These are phyloP conservation scores for Nemania sp. DNA, from an alignment of 2,329 filamentous ascomycete species.

Conservation along the genomic window DNA sequence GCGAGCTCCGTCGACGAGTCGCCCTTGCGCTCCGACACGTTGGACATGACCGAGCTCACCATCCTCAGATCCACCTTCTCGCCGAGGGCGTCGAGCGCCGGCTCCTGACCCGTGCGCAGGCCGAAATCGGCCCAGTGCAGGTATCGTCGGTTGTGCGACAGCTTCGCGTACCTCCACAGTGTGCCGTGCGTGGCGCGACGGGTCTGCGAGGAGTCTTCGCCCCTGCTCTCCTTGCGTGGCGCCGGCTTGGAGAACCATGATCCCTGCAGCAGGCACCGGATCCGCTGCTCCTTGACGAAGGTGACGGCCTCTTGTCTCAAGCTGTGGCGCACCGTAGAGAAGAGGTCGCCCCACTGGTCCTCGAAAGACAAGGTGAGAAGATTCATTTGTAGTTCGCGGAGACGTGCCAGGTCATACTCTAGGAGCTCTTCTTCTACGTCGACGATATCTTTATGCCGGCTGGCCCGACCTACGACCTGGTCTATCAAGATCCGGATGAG, in stretches of 20 bases:
- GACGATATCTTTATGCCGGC: slow-evolving; percentile 79
- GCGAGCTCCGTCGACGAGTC: slow-evolving; percentile 40
- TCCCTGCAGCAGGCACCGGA: slow-evolving; percentile 84
- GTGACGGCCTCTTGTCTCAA: slow-evolving; percentile 88
- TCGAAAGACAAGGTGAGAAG: slow-evolving; percentile 89
- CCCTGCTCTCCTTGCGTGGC: slow-evolving; percentile 50
- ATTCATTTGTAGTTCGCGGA: slow-evolving; percentile 92
- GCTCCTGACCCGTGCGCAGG: slow-evolving; percentile 64
- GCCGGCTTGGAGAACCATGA: slow-evolving; percentile 76
- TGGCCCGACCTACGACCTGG: slow-evolving; percentile 81
- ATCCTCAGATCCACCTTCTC: slow-evolving; percentile 86
- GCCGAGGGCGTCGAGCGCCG: slow-evolving; percentile 71
- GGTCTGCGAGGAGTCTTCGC: slow-evolving; percentile 46
- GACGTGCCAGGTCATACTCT: slow-evolving; percentile 76
- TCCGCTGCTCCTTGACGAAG: slow-evolving; percentile 96
- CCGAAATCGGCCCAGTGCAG: slow-evolving; percentile 90
- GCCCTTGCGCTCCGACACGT: slow-evolving; percentile 68
- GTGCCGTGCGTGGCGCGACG: slow-evolving; percentile 53
- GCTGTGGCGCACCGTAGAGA: slow-evolving; percentile 88
- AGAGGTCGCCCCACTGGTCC: slow-evolving; percentile 89
- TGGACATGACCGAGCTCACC: slow-evolving; percentile 92
- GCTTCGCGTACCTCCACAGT: slow-evolving; percentile 79
- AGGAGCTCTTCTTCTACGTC: slow-evolving; percentile 89
- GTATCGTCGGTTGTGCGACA: slow-evolving; percentile 89
- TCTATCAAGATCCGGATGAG: slow-evolving; percentile 88